Percentiles rank a stretch among this genome's conserved stretches.
Evolutionary conservation across 768 basidiomycete genomes (phyloP).

Genomic region (Dacryopinax spathularia): DNA sequence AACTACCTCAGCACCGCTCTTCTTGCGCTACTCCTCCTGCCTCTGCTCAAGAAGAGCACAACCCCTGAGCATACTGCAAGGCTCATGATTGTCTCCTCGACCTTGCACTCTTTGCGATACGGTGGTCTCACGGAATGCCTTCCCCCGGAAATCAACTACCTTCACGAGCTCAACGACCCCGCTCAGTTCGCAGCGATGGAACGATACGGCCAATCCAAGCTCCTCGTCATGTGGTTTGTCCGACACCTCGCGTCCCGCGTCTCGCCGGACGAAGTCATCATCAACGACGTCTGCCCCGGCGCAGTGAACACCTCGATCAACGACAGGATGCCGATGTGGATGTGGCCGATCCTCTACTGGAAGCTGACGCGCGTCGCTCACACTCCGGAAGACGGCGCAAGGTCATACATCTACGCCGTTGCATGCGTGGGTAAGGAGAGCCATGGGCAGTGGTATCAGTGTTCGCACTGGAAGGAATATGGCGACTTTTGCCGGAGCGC

Average conservation of each 20-base stretch:
- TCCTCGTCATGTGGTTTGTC: background rate
- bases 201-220: background rate
- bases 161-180: background rate
- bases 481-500: background rate
- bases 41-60: background rate
- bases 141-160: background rate
- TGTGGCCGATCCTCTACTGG: background rate
- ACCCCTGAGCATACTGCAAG: background rate
- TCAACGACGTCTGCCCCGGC: background rate
- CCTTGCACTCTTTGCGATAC: background rate
- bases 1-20: background rate
- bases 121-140: background rate
- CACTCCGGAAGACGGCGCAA: background rate
- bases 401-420: background rate
- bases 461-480: background rate
- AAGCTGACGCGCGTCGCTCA: background rate
- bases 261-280: background rate
- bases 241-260: background rate
- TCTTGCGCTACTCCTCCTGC: background rate
- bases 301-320: background rate
- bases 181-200: background rate
- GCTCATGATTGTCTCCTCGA: background rate
- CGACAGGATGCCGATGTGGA: background rate
- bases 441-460: background rate
- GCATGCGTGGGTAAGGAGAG: background rate